Percentiles rank a stretch among this genome's conserved stretches.
Conservation (phyloP, 257 asterid species). For the Solanum sparsipilum region DNA sequence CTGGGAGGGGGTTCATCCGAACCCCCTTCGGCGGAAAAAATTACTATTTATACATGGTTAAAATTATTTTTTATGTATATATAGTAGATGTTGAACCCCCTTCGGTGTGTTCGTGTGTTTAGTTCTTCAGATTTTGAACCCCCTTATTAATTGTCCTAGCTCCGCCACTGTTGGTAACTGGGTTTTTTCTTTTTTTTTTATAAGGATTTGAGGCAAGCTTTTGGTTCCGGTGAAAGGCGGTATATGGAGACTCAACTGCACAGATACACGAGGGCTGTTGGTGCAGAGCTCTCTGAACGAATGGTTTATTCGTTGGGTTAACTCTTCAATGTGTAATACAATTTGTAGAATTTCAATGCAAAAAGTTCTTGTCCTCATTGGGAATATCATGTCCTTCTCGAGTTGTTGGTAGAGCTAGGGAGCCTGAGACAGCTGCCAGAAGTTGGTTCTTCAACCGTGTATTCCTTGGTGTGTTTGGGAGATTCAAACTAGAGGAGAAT, state of each 20-base stretch:
- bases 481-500: neutral
- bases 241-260: slow-evolving; percentile 44
- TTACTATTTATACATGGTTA: no score
- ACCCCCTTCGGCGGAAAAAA: no score
- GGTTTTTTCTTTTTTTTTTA: slow-evolving; percentile 2
- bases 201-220: slow-evolving; percentile 63
- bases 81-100: no score
- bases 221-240: slow-evolving; percentile 44
- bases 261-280: slow-evolving; percentile 53
- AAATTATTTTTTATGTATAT: no score
- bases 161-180: neutral
- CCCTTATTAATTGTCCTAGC: no score
- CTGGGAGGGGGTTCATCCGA: no score
- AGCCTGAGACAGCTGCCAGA: neutral
- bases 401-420: neutral
- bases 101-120: no score
- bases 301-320: slow-evolving; percentile 65
- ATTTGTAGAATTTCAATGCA: neutral
- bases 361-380: neutral
- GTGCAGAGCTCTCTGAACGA: slow-evolving; percentile 62
- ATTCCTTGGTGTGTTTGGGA: neutral
- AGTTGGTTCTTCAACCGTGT: neutral
- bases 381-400: neutral
- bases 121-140: no score
- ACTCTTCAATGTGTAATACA: slow-evolving; percentile 1